Conservation (phyloP, 2,329 filamentous ascomycete genomes). For the Botrytis fabae region DNA sequence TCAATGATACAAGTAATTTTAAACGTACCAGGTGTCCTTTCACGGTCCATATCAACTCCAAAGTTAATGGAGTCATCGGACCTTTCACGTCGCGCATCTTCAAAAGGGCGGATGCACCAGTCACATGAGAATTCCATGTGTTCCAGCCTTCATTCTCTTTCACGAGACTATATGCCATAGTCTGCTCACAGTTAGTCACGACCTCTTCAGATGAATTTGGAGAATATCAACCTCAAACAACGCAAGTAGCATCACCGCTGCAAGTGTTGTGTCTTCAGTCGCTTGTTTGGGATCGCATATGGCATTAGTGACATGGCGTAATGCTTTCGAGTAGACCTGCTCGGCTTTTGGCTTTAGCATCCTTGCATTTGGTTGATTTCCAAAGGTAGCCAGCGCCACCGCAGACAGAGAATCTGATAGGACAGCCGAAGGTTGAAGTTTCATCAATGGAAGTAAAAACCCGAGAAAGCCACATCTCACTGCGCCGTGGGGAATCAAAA, state of each 20-base stretch:
- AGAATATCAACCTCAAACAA: conserved; percentile 12
- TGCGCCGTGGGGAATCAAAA: conserved; percentile 16
- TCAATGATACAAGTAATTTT: background rate
- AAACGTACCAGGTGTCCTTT: conserved; percentile 12
- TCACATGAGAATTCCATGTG: conserved; percentile 22
- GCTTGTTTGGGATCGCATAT: conserved; percentile 17
- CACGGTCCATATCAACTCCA: conserved; percentile 16
- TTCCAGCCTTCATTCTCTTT: conserved; percentile 19
- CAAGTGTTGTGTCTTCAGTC: conserved; percentile 17
- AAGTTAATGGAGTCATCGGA: conserved; percentile 16
- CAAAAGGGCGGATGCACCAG: conserved; percentile 10
- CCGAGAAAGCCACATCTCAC: conserved; percentile 18
- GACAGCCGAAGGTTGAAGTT: conserved; percentile 9
- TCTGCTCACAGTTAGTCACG: conserved; percentile 2
- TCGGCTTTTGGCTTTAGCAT: conserved; percentile 22
- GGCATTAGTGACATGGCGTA: conserved; percentile 14
- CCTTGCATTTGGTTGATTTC: conserved; percentile 21
- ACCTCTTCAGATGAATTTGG: background rate
- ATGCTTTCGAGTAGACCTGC: conserved; percentile 18
- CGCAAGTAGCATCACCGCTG: conserved; percentile 19
- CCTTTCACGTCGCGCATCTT: conserved; percentile 19
- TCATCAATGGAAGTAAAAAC: conserved; percentile 21
- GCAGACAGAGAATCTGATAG: conserved; percentile 13
- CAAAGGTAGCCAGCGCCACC: conserved; percentile 19
- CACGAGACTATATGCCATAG: conserved; percentile 13